Percentiles rank a stretch among this genome's conserved stretches.
phyloP scores from a whole-genome alignment of 306 rosid species.

The Oemleria cerasiformis region DNA sequence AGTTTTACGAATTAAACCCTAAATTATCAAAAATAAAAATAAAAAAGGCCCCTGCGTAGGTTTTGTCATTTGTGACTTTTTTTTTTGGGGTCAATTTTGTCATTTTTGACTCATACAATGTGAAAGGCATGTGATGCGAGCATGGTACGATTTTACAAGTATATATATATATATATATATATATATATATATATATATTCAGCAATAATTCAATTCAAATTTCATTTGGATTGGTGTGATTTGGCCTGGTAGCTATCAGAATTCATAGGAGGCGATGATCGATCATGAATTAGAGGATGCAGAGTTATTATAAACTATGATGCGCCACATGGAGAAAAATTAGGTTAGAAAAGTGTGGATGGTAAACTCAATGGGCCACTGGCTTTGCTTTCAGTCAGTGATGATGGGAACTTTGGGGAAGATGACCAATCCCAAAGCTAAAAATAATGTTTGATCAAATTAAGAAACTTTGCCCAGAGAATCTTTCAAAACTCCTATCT shows the following conservation, averaged over 20 bases:
- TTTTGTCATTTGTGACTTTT: neutral
- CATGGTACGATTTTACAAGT: slow-evolving; percentile 38
- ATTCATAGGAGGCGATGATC: neutral
- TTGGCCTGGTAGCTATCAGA: neutral
- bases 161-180: neutral
- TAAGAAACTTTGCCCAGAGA: slow-evolving; percentile 4
- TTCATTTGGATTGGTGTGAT: slow-evolving; percentile 20
- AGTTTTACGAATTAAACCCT: no score
- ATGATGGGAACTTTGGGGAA: slow-evolving; percentile 3
- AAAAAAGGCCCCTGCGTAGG: neutral
- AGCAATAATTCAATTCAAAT: neutral
- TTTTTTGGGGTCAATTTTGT: no score
- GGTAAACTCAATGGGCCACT: slow-evolving; percentile 15
- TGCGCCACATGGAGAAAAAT: slow-evolving; percentile 13
- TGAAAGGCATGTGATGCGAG: slow-evolving; percentile 57
- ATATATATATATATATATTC: neutral
- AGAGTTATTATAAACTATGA: neutral
- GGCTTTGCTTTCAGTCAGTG: slow-evolving; percentile 10
- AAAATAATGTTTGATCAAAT: slow-evolving; percentile 13
- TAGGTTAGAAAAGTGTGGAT: slow-evolving; percentile 39
- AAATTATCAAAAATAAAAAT: no score
- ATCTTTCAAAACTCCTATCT: neutral
- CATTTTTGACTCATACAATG: slow-evolving; percentile 24
- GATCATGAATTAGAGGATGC: slow-evolving; percentile 14
- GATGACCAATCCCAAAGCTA: slow-evolving; percentile 9